Evolutionary conservation across 495 filamentous ascomycete species (phyloP), one percentile per base, ranked within the genome.

Genomic region (Haplographium delicatum): DNA sequence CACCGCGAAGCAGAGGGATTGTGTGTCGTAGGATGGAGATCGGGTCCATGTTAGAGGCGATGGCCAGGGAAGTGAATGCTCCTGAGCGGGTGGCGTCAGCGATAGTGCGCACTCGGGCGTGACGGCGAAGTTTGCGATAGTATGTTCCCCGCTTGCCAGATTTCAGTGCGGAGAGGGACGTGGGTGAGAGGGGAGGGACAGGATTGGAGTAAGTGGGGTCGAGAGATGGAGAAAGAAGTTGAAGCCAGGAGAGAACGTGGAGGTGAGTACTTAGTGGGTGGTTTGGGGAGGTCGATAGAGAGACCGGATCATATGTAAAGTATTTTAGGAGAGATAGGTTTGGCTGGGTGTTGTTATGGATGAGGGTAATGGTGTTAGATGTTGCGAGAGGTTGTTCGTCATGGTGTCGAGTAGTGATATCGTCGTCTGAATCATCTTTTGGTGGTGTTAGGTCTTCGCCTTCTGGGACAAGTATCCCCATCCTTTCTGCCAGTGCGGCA

Each of bases 261-360:
- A 98, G 81, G 63, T 91, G 85, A 15, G 76, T 81, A 67, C 81
- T 73, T 4, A 98, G 79, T 0, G 93, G 93, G 59, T 98, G 94
- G 4, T 10, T 35, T 11, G 56, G 51, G 27, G 48, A 37, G 3
- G 65, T 48, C 5, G 63, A 33, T 3, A 68, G 59, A 0, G 72
- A 64, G 37, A 76, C 70, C 2, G 88, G 85, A 39, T 75, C 75
- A 65, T 83, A 97, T 56, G 74, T 73, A 65, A 94, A 97, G 71
- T 95, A 89, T 62, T 85, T 86, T 47, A 98, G 77, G 22, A 94
- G 72, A 1, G 82, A 80, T 39, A 96, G 75, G 58, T 96, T 97
- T 0, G 93, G 86, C 68, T 96, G 94, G 33, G 85, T 76, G 65
- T 91, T 84, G n/a, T 84, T 68, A 65, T 97, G 93, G 37, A 98